phyloP scores from a whole-genome alignment of 805 yeast species.

The Hanseniaspora lachancei region DNA sequence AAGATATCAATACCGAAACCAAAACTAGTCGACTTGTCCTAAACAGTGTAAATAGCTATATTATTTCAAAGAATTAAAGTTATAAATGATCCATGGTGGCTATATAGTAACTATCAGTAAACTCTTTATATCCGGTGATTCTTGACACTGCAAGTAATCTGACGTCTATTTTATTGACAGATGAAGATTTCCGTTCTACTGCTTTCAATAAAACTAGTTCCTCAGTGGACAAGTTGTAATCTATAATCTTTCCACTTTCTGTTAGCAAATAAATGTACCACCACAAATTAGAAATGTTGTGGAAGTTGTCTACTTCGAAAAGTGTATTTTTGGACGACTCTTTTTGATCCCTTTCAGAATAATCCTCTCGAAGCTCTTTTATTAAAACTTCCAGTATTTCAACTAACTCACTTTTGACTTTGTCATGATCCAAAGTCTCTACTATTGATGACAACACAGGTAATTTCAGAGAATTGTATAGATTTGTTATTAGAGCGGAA shows the following conservation, averaged over 20 bases:
- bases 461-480: not conserved
- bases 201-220: not conserved
- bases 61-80: not conserved
- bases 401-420: not conserved
- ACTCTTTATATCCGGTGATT: not conserved
- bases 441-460: not conserved
- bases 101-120: not conserved
- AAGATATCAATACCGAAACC: not conserved
- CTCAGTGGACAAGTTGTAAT: not conserved
- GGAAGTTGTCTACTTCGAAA: slow-evolving; percentile 8
- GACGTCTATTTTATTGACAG: not conserved
- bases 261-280: slow-evolving; percentile 10
- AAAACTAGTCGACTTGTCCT: slow-evolving; percentile 4
- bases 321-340: not conserved
- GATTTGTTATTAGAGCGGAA: not conserved
- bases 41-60: slow-evolving; percentile 5
- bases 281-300: slow-evolving; percentile 7
- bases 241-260: no score
- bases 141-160: slow-evolving; percentile 3
- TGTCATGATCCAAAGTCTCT: not conserved
- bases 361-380: not conserved
- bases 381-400: not conserved
- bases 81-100: not conserved
- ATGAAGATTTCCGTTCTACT: not conserved
- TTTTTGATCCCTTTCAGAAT: not conserved